These are phyloP conservation scores for Selaginella tamariscina DNA, from an alignment of 75 land plant species.

Conservation along the genomic window DNA sequence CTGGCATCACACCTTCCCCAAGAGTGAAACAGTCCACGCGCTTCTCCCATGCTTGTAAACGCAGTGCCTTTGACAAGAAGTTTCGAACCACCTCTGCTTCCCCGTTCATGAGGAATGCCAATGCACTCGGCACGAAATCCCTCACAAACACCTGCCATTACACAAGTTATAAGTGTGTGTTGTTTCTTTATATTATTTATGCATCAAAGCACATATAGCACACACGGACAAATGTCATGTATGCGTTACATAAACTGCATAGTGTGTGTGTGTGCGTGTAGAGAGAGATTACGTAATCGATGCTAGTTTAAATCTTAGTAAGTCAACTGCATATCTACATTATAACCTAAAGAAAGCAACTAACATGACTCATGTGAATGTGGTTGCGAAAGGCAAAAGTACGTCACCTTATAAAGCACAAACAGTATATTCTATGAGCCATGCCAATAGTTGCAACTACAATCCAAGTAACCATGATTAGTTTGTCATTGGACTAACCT, in stretches of 20 bases:
- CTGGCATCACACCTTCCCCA: conserved; percentile 86
- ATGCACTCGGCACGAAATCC: conserved; percentile 72
- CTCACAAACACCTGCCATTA: conserved; percentile 76
- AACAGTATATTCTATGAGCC: too few relatives aligned
- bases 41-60: conserved; percentile 67
- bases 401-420: too few relatives aligned
- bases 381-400: too few relatives aligned
- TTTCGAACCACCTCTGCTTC: conserved; percentile 73
- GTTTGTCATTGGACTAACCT: conserved; percentile 23
- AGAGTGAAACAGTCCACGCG: conserved; percentile 62
- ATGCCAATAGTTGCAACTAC: too few relatives aligned
- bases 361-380: too few relatives aligned
- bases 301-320: background rate
- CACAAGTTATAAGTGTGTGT: too few relatives aligned
- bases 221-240: too few relatives aligned
- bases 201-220: too few relatives aligned
- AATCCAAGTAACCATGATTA: too few relatives aligned
- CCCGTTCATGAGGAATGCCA: conserved; percentile 79
- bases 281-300: background rate
- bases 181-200: too few relatives aligned
- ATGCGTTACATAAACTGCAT: background rate
- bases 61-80: conserved; percentile 54
- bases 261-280: background rate
- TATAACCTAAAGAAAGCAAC: background rate
- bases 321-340: background rate